Percentiles rank a stretch among this genome's conserved stretches.
Conservation (phyloP, 2,329 filamentous ascomycete species). For the Alternaria dauci region DNA sequence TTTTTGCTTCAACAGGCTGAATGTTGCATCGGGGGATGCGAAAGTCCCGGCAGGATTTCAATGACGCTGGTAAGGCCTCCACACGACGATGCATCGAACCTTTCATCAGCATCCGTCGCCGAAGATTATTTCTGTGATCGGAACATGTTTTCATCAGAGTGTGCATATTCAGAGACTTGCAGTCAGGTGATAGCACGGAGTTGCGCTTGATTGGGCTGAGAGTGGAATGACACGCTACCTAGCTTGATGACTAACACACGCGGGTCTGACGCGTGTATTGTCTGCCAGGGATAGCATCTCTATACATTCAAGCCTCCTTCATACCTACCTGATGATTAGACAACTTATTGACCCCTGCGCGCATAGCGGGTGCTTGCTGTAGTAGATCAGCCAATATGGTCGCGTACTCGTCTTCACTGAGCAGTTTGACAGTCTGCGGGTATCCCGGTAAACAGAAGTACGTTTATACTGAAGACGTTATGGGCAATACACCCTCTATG, state of each 20-base stretch:
- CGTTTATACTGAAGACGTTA: conserved; percentile 24
- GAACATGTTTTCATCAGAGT: background rate
- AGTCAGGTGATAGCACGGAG: background rate
- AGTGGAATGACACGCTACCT: background rate
- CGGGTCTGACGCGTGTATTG: background rate
- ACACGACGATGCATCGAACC: background rate
- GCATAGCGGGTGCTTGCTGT: conserved; percentile 33
- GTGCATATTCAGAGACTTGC: no score
- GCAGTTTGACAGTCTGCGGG: conserved; percentile 27
- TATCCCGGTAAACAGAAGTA: conserved; percentile 35
- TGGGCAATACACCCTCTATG: conserved; percentile 32
- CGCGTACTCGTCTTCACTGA: conserved; percentile 27
- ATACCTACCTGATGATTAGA: background rate
- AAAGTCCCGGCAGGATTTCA: background rate
- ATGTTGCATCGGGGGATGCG: background rate
- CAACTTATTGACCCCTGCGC: background rate
- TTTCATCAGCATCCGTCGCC: background rate
- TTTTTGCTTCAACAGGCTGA: background rate
- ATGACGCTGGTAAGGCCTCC: background rate
- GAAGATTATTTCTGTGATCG: background rate
- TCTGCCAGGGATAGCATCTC: background rate
- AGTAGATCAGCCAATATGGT: conserved; percentile 29
- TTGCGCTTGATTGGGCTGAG: background rate
- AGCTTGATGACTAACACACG: background rate
- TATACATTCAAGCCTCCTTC: background rate